Conservation (phyloP, 805 yeast species). For the Deakozyma indianensis region DNA sequence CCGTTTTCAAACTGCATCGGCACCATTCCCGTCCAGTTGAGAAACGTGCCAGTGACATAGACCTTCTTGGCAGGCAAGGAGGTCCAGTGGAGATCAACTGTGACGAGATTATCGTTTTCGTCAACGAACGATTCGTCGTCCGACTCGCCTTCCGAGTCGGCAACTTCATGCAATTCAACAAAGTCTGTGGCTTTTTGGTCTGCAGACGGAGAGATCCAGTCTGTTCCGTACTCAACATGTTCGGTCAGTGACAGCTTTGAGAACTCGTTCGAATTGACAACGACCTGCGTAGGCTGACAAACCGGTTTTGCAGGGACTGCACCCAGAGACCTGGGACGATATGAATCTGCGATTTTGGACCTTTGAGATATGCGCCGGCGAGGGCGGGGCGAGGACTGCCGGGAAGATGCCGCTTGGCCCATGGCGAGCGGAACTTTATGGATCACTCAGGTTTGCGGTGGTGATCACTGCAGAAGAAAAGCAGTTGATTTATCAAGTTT, state of each 20-base stretch:
- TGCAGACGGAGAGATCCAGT: not conserved
- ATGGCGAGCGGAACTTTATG: too few species aligned
- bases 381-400: too few species aligned
- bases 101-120: not conserved
- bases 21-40: constrained; percentile 94
- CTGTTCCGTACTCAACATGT: not conserved
- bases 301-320: not conserved
- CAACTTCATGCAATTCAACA: not conserved
- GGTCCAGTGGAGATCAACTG: constrained; percentile 39
- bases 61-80: constrained; percentile 90
- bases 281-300: not conserved
- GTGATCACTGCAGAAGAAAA: too few species aligned
- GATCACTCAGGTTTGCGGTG: too few species aligned
- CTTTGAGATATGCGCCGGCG: too few species aligned
- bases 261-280: not conserved
- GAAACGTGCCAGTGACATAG: constrained; percentile 87
- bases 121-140: not conserved
- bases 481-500: too few species aligned
- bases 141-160: not conserved
- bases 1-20: not conserved
- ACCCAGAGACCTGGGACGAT: not conserved
- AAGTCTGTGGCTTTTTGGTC: not conserved
- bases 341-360: too few species aligned
- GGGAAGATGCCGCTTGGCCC: too few species aligned
- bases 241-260: not conserved